Evolutionary conservation across 1,139 yeast species (phyloP).

Genomic region (Suhomyces bribrorum): DNA sequence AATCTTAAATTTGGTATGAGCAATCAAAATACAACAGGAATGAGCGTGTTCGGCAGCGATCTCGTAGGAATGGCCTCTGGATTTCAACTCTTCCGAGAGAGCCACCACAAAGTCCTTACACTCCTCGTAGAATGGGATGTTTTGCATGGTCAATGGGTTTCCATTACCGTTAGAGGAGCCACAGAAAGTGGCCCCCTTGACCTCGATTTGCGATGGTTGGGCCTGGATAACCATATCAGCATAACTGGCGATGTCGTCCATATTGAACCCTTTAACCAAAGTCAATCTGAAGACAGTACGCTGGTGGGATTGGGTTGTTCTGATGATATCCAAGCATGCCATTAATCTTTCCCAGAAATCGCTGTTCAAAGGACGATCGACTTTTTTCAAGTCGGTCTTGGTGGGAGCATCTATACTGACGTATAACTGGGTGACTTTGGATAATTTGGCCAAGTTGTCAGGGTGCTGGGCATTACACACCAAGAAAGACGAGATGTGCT

Average conservation of each 20-base stretch:
- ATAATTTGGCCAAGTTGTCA: conserved; percentile 65
- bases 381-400: conserved; percentile 72
- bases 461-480: conserved; percentile 98
- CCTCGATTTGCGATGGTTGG: conserved; percentile 83
- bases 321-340: conserved; percentile 75
- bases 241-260: conserved; percentile 79
- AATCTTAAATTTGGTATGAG: conserved; percentile 69
- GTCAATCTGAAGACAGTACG: conserved; percentile 91
- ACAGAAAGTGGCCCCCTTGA: conserved; percentile 93
- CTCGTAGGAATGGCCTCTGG: conserved; percentile 69
- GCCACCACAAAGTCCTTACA: conserved; percentile 72
- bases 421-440: conserved; percentile 84
- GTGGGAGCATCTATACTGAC: conserved; percentile 94
- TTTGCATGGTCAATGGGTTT: conserved; percentile 91
- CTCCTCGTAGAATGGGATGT: conserved; percentile 92
- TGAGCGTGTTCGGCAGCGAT: conserved; percentile 96
- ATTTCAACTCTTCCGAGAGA: conserved; percentile 58
- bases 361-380: conserved; percentile 84
- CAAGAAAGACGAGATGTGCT: conserved; percentile 78
- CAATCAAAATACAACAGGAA: conserved; percentile 87
- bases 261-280: conserved; percentile 87
- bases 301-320: conserved; percentile 73
- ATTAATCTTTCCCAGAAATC: conserved; percentile 92
- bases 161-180: conserved; percentile 81
- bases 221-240: conserved; percentile 87